Evolutionary conservation across 139 green algal species (phyloP).

Genomic region (Ettlia oleoabundans): DNA sequence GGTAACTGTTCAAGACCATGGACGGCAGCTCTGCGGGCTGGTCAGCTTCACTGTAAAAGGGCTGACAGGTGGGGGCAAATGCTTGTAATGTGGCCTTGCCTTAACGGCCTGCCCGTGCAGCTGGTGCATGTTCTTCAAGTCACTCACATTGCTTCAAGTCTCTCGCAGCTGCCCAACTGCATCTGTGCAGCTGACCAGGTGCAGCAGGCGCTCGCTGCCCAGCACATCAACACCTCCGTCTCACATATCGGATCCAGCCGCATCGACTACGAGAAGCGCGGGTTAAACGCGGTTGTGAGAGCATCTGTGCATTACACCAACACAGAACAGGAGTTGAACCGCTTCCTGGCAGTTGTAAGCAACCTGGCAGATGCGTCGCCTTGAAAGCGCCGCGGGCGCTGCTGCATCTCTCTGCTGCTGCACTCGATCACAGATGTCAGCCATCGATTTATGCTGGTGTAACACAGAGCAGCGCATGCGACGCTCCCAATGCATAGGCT

Average conservation of each 20-base stretch:
- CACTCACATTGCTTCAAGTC: too few species aligned
- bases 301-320: conserved; percentile 79
- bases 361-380: too few species aligned
- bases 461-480: too few species aligned
- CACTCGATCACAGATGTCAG: too few species aligned
- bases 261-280: conserved; percentile 60
- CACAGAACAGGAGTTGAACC: conserved; percentile 56
- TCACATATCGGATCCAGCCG: conserved; percentile 52
- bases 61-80: background rate
- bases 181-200: conserved; percentile 27
- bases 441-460: too few species aligned
- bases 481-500: background rate
- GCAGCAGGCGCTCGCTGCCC: conserved; percentile 4
- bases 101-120: too few species aligned
- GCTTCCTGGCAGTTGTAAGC: conserved; percentile 47
- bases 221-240: conserved; percentile 58
- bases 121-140: background rate
- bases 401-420: too few species aligned
- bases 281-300: conserved; percentile 56
- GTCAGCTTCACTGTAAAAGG: conserved; percentile 63
- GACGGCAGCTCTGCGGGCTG: conserved; percentile 68
- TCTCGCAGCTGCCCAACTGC: background rate
- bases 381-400: too few species aligned
- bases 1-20: conserved; percentile 58
- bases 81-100: too few species aligned